Percentiles rank a stretch among this genome's conserved stretches.
Evolutionary conservation across 305 asterid genomes (phyloP).

Genomic region (Ajuga reptans): DNA sequence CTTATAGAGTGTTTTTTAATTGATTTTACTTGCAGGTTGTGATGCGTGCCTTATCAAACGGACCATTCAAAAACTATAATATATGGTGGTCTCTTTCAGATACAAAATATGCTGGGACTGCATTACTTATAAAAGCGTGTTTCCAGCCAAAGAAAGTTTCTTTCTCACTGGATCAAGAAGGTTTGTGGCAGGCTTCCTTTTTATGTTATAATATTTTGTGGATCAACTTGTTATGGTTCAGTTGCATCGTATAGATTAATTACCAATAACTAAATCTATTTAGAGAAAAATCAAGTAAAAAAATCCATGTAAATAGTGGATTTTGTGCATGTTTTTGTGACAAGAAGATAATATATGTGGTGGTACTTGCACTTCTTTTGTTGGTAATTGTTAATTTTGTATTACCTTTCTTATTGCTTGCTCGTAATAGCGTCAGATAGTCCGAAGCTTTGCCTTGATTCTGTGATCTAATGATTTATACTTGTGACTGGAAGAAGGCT

Average conservation of each 20-base stretch:
- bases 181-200: constrained; percentile 26
- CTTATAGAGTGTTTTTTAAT: neutral
- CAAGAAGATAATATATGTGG: neutral
- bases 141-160: constrained; percentile 66
- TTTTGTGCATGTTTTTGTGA: neutral
- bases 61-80: constrained; percentile 59
- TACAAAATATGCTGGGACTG: constrained; percentile 93
- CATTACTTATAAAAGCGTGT: constrained; percentile 62
- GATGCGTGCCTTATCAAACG: constrained; percentile 62
- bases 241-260: neutral
- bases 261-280: neutral
- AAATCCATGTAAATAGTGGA: neutral
- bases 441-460: neutral
- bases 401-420: neutral
- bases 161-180: constrained; percentile 73
- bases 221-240: neutral
- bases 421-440: neutral
- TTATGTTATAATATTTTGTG: neutral
- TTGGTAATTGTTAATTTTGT: neutral
- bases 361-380: constrained; percentile 2
- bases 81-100: constrained; percentile 99
- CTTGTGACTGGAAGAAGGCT: neutral
- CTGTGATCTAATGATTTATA: neutral
- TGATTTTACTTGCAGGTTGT: constrained; percentile 47
- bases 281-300: neutral